Evolutionary conservation across 1,139 yeast genomes (phyloP), one percentile per base, ranked within the genome.

Genomic region (Magnusiomyces magnusii): DNA sequence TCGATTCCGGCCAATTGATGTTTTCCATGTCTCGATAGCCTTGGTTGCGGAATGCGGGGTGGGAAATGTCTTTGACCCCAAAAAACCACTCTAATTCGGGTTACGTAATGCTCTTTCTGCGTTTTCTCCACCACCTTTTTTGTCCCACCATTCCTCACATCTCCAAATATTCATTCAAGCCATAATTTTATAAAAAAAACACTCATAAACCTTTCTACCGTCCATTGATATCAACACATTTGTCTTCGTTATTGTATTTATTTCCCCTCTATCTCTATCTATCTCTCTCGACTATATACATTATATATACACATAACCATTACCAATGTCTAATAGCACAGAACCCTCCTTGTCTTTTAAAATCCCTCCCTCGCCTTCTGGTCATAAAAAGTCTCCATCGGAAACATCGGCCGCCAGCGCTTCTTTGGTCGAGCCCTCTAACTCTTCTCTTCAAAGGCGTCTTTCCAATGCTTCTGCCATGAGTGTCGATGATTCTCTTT

Each of bases 401-500:
- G 49, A 44, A 17, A 21, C 49, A 5, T 44, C 27, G 19, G n/a
- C 44, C 21, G 27, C 49, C 24, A 57, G 19, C 25, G 50, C 27
- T 57, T 50, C 57, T 54, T 55, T 51, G n/a, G 39, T 57, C 53
- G 23, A 57, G 50, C 23, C 52, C 52, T 69, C 74, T 49, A 72
- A 72, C 55, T 52, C 41, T 42, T 49, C 27, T 44, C 51, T 42
- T 51, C 51, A 51, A 60, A 57, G 58, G 64, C 17, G 59, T 28
- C 62, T 71, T 55, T 75, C 81, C 63, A 63, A 69, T 19, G 39
- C 67, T 51, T 58, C 62, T 59, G 63, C 66, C 10, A 36, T 57
- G 39, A 61, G 60, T 60, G 31, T 64, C 58, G 56, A 51, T 57
- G 36, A 28, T 10, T 15, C 36, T n/a, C 21, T 21, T n/a, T 21